These are phyloP conservation scores for Deinandra increscens DNA, from an alignment of 129 eudicot genomes.

Conservation along the genomic window DNA sequence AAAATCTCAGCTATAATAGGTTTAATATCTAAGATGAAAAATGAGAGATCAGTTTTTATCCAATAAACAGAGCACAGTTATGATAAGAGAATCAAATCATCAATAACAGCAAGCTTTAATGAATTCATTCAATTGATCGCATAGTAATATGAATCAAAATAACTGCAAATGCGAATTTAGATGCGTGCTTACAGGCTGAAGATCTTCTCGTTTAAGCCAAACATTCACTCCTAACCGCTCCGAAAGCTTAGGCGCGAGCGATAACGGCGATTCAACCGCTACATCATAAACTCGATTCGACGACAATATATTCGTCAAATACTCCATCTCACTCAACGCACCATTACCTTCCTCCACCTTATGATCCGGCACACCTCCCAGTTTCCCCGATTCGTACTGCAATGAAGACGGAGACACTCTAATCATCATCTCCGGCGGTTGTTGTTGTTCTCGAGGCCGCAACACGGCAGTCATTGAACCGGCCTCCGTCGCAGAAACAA, in stretches of 20 bases:
- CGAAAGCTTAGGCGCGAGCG: constrained; percentile 68
- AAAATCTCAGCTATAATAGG: background rate
- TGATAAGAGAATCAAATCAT: no score
- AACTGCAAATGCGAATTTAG: background rate
- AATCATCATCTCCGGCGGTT: background rate
- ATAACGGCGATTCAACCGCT: constrained; percentile 67
- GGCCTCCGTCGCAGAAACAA: constrained; percentile 12
- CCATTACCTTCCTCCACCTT: constrained; percentile 34
- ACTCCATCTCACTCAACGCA: constrained; percentile 49
- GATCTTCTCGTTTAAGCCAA: constrained; percentile 90
- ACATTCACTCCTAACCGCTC: constrained; percentile 59
- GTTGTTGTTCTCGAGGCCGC: constrained; percentile 1
- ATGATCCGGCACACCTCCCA: constrained; percentile 46
- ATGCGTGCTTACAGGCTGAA: constrained; percentile 63
- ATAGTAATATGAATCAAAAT: background rate
- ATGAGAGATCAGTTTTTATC: background rate
- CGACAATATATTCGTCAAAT: constrained; percentile 49
- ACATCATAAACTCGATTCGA: constrained; percentile 56
- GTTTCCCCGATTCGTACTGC: constrained; percentile 37
- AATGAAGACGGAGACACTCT: constrained; percentile 43
- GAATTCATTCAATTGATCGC: no score
- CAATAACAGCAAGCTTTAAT: background rate
- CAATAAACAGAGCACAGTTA: background rate
- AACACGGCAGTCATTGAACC: constrained; percentile 19
- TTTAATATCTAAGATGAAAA: background rate